Base-by-base conservation (phyloP, 345 rosid species). In the Eucalyptus grandis region DNA sequence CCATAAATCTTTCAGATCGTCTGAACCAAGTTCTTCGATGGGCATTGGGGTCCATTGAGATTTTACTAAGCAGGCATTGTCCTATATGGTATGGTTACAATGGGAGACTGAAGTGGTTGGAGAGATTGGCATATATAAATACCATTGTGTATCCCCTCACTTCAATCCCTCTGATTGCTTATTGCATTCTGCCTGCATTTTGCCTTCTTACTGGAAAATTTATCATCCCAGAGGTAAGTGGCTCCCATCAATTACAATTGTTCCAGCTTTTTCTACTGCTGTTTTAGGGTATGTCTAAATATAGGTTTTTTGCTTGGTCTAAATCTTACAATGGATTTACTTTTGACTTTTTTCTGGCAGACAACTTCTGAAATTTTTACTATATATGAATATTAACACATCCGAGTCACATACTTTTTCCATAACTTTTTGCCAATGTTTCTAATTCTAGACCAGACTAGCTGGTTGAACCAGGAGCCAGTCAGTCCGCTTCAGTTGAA, bases 21-120 rank as follows among this genome's bases (percentile, higher is more conserved):
- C 90, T 93, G 72, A 91, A 93, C 88, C 94, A 93, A 87, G 94
- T 93, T 86, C 94, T 91, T 72, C 91, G 93, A 54, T 93, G 94
- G 94, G 94, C 94, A 46, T 85, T 93, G 85, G 94, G 94, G 43
- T 93, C 93, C 3, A 87, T 93, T 49, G 94, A 93, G 91, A 93
- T 93, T 91, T 90, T 93, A 65, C 86, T 92, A 77, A 93, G 94
- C 77, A 67, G 91, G 89, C 91, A 90, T 87, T 88, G 89, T 65
- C 91, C 91, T 15, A 86, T 90, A 65, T 90, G 91, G 91, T 90
- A 88, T 80, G 91, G 91, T 54, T 90, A 90, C 58, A 87, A 31
- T 80, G 91, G 91, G 67, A 91, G 90, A 88, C 88, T 93, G 54
- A 93, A 89, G 91, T 89, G 87, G 88, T 87, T 93, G 24, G 92